Conservation (phyloP, 495 filamentous ascomycete genomes). For the Clohesyomyces aquaticus region DNA sequence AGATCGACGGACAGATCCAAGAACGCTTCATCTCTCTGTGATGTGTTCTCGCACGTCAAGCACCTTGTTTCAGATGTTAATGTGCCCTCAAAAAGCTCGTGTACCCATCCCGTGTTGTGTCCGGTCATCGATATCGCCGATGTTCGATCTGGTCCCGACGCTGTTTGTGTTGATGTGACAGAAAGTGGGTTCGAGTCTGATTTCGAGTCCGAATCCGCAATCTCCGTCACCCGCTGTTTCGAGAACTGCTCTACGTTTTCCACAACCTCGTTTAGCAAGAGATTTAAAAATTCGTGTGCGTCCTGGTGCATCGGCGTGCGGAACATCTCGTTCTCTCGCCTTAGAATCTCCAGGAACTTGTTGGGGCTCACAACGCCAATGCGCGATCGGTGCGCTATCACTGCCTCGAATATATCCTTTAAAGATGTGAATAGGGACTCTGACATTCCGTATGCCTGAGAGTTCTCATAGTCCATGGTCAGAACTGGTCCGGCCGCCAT, state of each 20-base stretch:
- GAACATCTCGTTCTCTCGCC: conserved; percentile 96
- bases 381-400: conserved; percentile 78
- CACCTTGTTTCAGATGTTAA: conserved; percentile 96
- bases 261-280: conserved; percentile 94
- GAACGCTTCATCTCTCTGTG: conserved; percentile 93
- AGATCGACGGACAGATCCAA: conserved; percentile 95
- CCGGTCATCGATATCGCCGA: conserved; percentile 16
- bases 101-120: conserved; percentile 76
- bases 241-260: conserved; percentile 87
- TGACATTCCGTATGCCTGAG: conserved; percentile 83
- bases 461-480: conserved; percentile 77
- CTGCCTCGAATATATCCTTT: conserved; percentile 93
- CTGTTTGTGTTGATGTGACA: conserved; percentile 25
- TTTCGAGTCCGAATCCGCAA: conserved; percentile 14
- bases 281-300: conserved; percentile 94
- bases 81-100: conserved; percentile 94
- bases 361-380: conserved; percentile 92
- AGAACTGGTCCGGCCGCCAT: conserved; percentile 84
- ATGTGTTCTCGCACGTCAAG: conserved; percentile 93
- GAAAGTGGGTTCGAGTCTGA: conserved; percentile 3
- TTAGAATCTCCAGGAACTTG: conserved; percentile 90
- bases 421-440: conserved; percentile 92
- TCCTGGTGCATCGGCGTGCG: conserved; percentile 96
- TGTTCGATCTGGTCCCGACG: conserved; percentile 24
- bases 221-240: conserved; percentile 49